Base-by-base conservation (phyloP, 2,329 filamentous ascomycete genomes). In the Diaporthe caulivora region DNA sequence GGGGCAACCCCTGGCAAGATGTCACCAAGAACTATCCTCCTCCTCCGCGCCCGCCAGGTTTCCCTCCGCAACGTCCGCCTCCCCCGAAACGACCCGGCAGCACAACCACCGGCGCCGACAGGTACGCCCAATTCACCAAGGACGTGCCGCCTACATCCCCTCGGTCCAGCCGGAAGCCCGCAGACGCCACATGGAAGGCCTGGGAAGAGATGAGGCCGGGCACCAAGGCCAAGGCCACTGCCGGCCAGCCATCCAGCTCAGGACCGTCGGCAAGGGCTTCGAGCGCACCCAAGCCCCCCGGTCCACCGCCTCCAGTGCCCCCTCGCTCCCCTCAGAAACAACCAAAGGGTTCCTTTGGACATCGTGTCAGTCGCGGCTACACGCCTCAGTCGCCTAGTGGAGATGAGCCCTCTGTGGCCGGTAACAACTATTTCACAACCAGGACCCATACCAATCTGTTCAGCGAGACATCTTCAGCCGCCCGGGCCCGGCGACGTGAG, bases 1-100 rank as follows among this genome's bases (percentile, higher is more conserved):
- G 81, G 75, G 89, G 89, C 18, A 91, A 91, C 76, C 89, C 89
- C 1, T 91, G 88, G 87, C 81, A 85, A 71, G 84, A 89, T 77
- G 85, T 83, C 7, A 82, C 82, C 49, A 82, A 85, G 31, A 83
- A 87, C 65, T 91, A 85, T 74, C 87, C 87, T 18, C 83, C 86
- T 15, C 89, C 89, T 29, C 87, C 87, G 29, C 82, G 83, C 15
- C 72, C 72, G 13, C 72, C 72, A 26, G 71, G 74, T 47, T 74
- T 75, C 18, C 80, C 81, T 10, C 80, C 81, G 2, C 77, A 77
- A 34, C 79, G 79, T 37, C 73, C 76, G 31, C 75, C 75, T 13
- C 75, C 76, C 72, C 77, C 79, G 9, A 72, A 78, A 3, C 78
- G 79, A 17, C 77, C 75, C 37, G 49, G 67, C 7, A 53, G 62